phyloP scores from a whole-genome alignment of 345 rosid genomes.

The Eucalyptus cloeziana region DNA sequence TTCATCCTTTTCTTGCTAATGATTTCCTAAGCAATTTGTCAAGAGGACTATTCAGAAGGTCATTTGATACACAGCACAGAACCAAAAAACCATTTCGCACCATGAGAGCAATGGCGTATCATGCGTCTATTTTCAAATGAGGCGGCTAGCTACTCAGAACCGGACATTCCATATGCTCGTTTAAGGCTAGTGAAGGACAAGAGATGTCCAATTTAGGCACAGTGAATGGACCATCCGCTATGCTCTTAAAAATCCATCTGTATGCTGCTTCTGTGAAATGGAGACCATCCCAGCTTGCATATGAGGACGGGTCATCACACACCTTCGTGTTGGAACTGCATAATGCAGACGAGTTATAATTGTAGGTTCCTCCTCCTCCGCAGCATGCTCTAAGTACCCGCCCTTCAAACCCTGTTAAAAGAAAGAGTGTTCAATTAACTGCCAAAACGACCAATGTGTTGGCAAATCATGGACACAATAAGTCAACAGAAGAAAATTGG shows the following conservation, averaged over 20 bases:
- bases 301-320: constrained; percentile 18
- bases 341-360: constrained; percentile 10
- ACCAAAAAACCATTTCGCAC: neutral
- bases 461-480: neutral
- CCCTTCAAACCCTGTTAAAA: constrained; percentile 7
- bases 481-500: neutral
- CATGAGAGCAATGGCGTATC: neutral
- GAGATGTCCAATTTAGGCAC: neutral
- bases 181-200: neutral
- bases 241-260: neutral
- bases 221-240: neutral
- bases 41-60: neutral
- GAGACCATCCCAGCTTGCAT: constrained; percentile 9
- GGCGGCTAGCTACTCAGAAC: neutral
- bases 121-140: neutral
- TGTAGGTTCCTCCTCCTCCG: constrained; percentile 28
- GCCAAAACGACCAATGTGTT: neutral
- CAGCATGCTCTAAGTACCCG: constrained; percentile 22
- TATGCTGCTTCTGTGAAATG: constrained; percentile 9
- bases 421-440: neutral
- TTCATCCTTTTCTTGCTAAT: neutral
- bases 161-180: neutral
- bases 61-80: neutral
- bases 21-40: neutral
- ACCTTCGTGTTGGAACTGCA: constrained; percentile 1